Conservation (phyloP, 148 eudicot species). For the Fallopia convolvulus region DNA sequence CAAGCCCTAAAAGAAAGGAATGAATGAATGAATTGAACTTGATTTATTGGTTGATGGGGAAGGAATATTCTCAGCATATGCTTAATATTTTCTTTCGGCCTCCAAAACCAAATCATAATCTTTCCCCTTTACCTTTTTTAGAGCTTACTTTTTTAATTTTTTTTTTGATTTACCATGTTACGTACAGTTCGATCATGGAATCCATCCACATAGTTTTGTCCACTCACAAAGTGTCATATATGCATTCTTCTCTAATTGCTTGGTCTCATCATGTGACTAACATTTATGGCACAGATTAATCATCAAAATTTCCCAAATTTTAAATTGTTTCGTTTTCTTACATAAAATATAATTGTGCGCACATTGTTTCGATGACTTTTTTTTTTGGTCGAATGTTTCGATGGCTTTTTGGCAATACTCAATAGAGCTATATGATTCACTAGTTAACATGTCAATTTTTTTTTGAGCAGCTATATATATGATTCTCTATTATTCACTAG, state of each 20-base stretch:
- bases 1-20: neutral
- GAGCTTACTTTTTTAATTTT: neutral
- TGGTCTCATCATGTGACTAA: neutral
- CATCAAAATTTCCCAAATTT: no score
- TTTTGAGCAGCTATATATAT: no score
- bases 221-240: neutral
- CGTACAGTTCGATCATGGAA: neutral
- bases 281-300: neutral
- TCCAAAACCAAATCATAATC: neutral
- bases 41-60: neutral
- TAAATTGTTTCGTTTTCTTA: no score
- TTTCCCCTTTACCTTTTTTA: neutral
- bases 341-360: no score
- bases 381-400: no score
- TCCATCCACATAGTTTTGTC: neutral
- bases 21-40: neutral
- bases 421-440: no score
- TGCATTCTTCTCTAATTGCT: neutral
- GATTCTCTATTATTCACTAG: no score
- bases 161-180: neutral
- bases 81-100: neutral
- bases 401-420: no score
- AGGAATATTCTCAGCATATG: slow-evolving; percentile 1
- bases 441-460: no score
- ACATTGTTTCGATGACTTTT: no score